These are phyloP conservation scores for Botrytis pseudocinerea DNA, from an alignment of 2,329 filamentous ascomycete species.

Conservation along the genomic window DNA sequence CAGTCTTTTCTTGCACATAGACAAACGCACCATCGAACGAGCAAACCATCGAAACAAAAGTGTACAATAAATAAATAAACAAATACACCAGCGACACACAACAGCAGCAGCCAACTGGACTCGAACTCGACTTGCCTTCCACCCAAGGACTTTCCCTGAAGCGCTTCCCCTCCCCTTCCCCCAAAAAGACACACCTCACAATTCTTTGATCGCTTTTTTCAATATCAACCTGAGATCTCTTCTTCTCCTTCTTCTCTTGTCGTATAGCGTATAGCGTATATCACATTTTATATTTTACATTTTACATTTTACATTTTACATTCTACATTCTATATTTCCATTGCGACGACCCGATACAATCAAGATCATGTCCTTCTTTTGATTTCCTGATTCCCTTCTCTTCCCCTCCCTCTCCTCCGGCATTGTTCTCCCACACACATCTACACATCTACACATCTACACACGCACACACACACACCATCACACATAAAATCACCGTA, in stretches of 20 bases:
- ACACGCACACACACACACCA: not conserved
- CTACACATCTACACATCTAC: not conserved
- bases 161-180: not conserved
- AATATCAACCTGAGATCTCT: not conserved
- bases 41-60: not conserved
- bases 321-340: not conserved
- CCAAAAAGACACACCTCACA: not conserved
- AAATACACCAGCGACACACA: not conserved
- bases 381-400: not conserved
- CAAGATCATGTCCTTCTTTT: conserved; percentile 16
- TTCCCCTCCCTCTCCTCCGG: not conserved
- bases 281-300: conserved; percentile 1
- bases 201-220: not conserved
- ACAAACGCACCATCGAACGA: not conserved
- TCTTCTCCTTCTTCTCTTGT: not conserved
- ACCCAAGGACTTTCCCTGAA: conserved; percentile 1
- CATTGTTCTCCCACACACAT: not conserved
- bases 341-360: not conserved
- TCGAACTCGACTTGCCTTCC: not conserved
- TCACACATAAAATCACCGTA: not conserved
- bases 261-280: conserved; percentile 4
- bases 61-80: not conserved
- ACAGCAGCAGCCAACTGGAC: not conserved
- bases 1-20: conserved; percentile 1
- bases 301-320: not conserved